phyloP scores from a whole-genome alignment of 768 basidiomycete species.

The Leccinum imitatum region DNA sequence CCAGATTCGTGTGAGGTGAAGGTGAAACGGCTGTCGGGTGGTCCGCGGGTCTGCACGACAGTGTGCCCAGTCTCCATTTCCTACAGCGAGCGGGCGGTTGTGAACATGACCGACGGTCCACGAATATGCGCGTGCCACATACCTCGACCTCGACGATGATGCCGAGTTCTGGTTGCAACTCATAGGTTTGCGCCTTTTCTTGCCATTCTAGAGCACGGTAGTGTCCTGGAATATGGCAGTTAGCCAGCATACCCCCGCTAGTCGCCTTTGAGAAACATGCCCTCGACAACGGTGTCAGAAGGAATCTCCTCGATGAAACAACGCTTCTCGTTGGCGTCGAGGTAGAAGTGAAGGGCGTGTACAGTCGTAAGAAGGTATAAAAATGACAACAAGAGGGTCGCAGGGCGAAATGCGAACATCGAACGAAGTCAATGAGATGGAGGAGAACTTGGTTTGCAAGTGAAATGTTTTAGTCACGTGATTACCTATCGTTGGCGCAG shows the following conservation, averaged over 20 bases:
- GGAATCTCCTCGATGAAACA: slow-evolving; percentile 98
- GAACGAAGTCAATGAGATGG: background rate
- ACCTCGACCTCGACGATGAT: slow-evolving; percentile 92
- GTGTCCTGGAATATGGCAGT: slow-evolving; percentile 58
- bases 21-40: slow-evolving; percentile 88
- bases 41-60: slow-evolving; percentile 89
- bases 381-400: slow-evolving; percentile 36
- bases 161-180: slow-evolving; percentile 72
- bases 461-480: slow-evolving; percentile 21
- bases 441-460: background rate
- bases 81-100: slow-evolving; percentile 38
- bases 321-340: slow-evolving; percentile 88
- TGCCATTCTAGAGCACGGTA: slow-evolving; percentile 93
- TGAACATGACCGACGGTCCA: background rate
- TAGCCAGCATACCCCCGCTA: background rate
- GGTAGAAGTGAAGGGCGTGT: slow-evolving; percentile 92
- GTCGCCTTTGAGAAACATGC: slow-evolving; percentile 39
- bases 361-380: slow-evolving; percentile 44
- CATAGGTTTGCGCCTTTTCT: slow-evolving; percentile 66
- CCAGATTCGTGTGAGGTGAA: slow-evolving; percentile 97
- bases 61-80: slow-evolving; percentile 81
- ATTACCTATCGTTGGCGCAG: background rate
- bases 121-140: slow-evolving; percentile 28
- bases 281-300: slow-evolving; percentile 92
- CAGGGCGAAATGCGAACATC: slow-evolving; percentile 28